phyloP scores from a whole-genome alignment of 176 grass and related monocot species.

The Oryza meridionalis region DNA sequence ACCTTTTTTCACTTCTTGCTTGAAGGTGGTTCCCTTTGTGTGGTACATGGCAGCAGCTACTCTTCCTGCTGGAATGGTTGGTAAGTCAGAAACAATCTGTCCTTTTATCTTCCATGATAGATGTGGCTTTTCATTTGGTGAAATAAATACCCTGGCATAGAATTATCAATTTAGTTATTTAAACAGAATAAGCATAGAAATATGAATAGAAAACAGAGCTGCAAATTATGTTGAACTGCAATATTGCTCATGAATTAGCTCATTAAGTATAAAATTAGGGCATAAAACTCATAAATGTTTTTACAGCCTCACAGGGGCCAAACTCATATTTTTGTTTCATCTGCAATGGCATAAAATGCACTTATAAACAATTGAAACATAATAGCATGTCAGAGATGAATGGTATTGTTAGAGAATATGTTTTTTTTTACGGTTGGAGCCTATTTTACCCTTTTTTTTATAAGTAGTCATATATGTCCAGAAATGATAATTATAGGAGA shows the following conservation, averaged over 20 bases:
- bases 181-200: not conserved
- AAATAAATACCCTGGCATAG: conserved; percentile 1
- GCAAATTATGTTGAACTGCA: not conserved
- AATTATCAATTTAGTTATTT: not conserved
- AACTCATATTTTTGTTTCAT: not conserved
- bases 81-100: conserved; percentile 40
- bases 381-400: not conserved
- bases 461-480: not conserved
- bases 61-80: conserved; percentile 69
- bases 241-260: not conserved
- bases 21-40: conserved; percentile 71
- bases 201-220: not conserved
- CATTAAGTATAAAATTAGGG: not conserved
- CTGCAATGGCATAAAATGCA: too few relatives aligned
- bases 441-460: not conserved
- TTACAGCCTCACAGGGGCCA: not conserved
- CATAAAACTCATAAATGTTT: conserved; percentile 1
- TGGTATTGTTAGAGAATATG: not conserved
- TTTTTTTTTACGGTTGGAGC: too few relatives aligned
- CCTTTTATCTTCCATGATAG: not conserved
- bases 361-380: not conserved
- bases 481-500: conserved; percentile 24
- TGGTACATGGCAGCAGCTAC: conserved; percentile 86
- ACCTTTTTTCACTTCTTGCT: conserved; percentile 21
- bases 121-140: too few relatives aligned